Evolutionary conservation across 2,329 filamentous ascomycete genomes (phyloP).

Genomic region (Balansia obtecta): DNA sequence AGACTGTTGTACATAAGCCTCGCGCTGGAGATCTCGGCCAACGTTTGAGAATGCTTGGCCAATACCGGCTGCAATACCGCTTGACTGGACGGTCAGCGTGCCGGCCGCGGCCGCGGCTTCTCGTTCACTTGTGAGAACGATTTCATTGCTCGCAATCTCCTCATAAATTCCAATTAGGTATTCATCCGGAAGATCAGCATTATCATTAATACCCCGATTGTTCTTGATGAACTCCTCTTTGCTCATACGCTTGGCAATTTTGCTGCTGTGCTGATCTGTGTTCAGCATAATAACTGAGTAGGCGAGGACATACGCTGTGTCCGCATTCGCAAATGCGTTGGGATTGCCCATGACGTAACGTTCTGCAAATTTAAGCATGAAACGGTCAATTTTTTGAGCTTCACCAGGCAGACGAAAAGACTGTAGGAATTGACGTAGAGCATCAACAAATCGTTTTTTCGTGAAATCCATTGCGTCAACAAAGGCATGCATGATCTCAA

Average conservation of each 20-base stretch:
- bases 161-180: conserved; percentile 85
- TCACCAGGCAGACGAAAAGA: conserved; percentile 91
- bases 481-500: conserved; percentile 97
- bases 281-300: conserved; percentile 97
- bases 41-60: conserved; percentile 86
- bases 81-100: conserved; percentile 41
- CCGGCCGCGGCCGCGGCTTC: conserved; percentile 78
- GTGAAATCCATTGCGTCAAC: conserved; percentile 91
- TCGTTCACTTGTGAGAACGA: conserved; percentile 85
- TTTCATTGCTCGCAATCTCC: conserved; percentile 83
- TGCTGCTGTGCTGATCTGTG: conserved; percentile 85
- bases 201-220: conserved; percentile 96
- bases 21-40: conserved; percentile 79
- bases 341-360: conserved; percentile 91
- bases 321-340: conserved; percentile 94
- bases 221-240: conserved; percentile 99
- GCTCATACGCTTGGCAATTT: conserved; percentile 77
- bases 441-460: conserved; percentile 84
- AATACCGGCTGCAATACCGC: conserved; percentile 62
- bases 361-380: conserved; percentile 98
- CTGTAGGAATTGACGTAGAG: conserved; percentile 81
- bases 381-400: conserved; percentile 96
- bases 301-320: conserved; percentile 89
- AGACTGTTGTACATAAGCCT: conserved; percentile 88
- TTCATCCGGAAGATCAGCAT: conserved; percentile 81